Evolutionary conservation across 2,329 filamentous ascomycete species (phyloP), one percentile per base, ranked within the genome.

Genomic region (Ceratocystis colombiana): DNA sequence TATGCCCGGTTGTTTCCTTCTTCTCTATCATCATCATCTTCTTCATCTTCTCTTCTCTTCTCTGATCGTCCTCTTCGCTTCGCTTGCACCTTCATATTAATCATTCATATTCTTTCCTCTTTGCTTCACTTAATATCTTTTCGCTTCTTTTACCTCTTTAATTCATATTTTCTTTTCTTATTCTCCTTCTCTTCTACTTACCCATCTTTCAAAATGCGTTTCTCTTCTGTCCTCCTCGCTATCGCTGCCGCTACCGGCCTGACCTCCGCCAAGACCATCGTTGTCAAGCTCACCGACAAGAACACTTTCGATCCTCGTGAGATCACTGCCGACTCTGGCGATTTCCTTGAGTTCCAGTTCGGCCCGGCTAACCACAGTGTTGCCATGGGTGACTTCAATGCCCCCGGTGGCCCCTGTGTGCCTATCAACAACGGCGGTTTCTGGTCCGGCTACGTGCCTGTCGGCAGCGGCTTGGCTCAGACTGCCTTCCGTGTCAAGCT

Each of bases 321-420:
- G 30, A 70, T 81, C 67, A 73, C 72, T 30, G 79, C 80, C 22
- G 69, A 73, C 45, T 68, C 75, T 10, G 81, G 81, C 67, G 80
- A 81, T 70, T 75, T 77, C 61, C 73, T 84, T 66, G 78, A 82
- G 71, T 83, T 83, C 73, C 78, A 81, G 70, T 84, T 83, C 72
- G 78, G 77, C 69, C 77, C 81, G 7, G 71, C 70, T 67, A 81
- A 79, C 74, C 82, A 83, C 76, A 77, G 77, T 20, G 74, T 84
- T 53, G 76, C 70, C 1, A 73, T 78, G 71, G 77, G 77, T 46
- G 74, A 71, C 71, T 79, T 79, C 68, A 46, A 57, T 17, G 48
- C 41, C 22, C 44, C 33, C 37, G 75, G 68, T 64, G 69, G 74
- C 57, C 78, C 78, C 25, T 81, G 79, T 73, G 15, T 72, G 66